Percentiles rank a stretch among this genome's conserved stretches.
Conservation (phyloP, 257 asterid species). For the Mentha longifolia region DNA sequence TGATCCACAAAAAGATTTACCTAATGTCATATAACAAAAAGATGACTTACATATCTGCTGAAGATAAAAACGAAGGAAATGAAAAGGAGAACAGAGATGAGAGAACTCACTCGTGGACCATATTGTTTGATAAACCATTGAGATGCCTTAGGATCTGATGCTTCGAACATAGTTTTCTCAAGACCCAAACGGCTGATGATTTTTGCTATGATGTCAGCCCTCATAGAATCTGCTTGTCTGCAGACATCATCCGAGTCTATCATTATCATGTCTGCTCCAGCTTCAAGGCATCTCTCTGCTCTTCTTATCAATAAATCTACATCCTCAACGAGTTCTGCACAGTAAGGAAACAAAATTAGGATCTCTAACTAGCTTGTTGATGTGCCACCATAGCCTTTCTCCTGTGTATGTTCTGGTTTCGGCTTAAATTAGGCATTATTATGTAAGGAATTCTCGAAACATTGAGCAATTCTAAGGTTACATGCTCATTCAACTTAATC, state of each 20-base stretch:
- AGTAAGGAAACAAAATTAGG: constrained; percentile 22
- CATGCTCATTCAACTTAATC: neutral
- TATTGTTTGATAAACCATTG: constrained; percentile 94
- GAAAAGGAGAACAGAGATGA: neutral
- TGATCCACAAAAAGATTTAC: constrained; percentile 91
- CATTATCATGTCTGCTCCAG: constrained; percentile 98
- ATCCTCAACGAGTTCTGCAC: constrained; percentile 87
- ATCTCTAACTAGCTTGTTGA: neutral
- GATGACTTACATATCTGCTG: constrained; percentile 11
- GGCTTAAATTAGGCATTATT: neutral
- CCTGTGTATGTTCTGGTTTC: neutral
- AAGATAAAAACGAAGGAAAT: neutral
- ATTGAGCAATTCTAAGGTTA: neutral
- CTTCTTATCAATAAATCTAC: constrained; percentile 78
- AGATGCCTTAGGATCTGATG: constrained; percentile 71
- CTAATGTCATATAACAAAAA: constrained; percentile 40
- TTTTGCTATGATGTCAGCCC: constrained; percentile 88
- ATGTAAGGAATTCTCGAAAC: constrained; percentile 10
- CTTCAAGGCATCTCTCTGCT: constrained; percentile 98
- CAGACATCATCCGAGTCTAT: constrained; percentile 84
- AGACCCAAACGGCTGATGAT: constrained; percentile 82
- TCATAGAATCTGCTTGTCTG: constrained; percentile 63
- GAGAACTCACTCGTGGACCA: constrained; percentile 77
- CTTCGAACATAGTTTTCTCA: constrained; percentile 94
- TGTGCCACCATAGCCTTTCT: constrained; percentile 1